Evolutionary conservation across 768 basidiomycete species (phyloP).

Genomic region (Sarcomyxa edulis): DNA sequence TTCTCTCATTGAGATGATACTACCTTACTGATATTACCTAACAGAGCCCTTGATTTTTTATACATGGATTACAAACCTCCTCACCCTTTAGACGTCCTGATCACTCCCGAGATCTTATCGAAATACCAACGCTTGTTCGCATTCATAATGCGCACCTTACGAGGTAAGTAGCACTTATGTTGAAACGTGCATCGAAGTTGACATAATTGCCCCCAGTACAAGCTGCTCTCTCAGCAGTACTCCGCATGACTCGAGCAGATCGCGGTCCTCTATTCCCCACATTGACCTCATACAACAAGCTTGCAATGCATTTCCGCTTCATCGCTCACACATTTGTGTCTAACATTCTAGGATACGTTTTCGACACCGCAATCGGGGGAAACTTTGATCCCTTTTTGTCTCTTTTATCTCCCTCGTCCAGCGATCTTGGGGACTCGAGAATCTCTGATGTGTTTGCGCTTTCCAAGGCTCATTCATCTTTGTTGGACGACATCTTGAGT

Average conservation of each 20-base stretch:
- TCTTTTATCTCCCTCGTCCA: constrained; percentile 22
- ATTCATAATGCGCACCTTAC: constrained; percentile 69
- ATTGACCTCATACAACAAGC: constrained; percentile 41
- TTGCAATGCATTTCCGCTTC: constrained; percentile 69
- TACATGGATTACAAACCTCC: constrained; percentile 91
- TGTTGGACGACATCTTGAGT: constrained; percentile 72
- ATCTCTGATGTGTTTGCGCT: constrained; percentile 77
- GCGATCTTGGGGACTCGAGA: constrained; percentile 11
- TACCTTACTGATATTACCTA: constrained; percentile 5
- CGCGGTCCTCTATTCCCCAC: constrained; percentile 54
- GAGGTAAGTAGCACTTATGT: constrained; percentile 46
- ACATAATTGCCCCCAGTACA: constrained; percentile 44
- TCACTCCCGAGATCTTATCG: constrained; percentile 64
- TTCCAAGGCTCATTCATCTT: constrained; percentile 55
- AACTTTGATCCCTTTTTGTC: constrained; percentile 70
- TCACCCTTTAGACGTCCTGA: constrained; percentile 64
- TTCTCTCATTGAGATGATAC: constrained; percentile 4
- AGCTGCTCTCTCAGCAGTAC: constrained; percentile 58
- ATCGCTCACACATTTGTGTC: constrained; percentile 65
- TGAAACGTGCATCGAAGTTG: not conserved
- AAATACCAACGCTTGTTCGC: constrained; percentile 86
- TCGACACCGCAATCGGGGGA: constrained; percentile 75
- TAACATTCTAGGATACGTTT: constrained; percentile 65
- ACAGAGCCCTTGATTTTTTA: constrained; percentile 82
- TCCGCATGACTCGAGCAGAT: constrained; percentile 49